phyloP scores from a whole-genome alignment of 2,329 filamentous ascomycete genomes.

The Trichoderma oligosporum region DNA sequence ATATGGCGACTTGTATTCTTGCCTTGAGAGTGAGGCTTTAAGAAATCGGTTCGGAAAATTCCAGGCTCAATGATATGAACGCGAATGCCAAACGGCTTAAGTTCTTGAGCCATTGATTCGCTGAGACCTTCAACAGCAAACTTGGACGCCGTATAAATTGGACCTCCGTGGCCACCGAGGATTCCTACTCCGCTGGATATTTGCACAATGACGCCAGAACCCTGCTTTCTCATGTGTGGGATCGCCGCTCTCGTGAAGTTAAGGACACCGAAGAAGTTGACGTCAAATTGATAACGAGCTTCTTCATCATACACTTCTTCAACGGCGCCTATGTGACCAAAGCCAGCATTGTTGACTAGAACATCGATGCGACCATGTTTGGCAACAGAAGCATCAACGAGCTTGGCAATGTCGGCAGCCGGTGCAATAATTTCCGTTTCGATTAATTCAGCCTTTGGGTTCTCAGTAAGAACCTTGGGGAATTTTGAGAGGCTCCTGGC shows the following conservation, averaged over 20 bases:
- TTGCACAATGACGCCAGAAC: slow-evolving; percentile 37
- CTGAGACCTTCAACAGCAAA: slow-evolving; percentile 39
- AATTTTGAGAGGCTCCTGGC: slow-evolving; percentile 38
- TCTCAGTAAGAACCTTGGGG: slow-evolving; percentile 38
- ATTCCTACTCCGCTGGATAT: slow-evolving; percentile 39
- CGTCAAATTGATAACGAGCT: slow-evolving; percentile 52
- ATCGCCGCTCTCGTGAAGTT: slow-evolving; percentile 46
- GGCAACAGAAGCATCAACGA: slow-evolving; percentile 29
- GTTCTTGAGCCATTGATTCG: slow-evolving; percentile 34
- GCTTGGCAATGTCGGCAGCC: slow-evolving; percentile 28
- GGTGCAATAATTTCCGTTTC: background rate
- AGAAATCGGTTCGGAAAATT: slow-evolving; percentile 1
- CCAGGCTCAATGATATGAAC: slow-evolving; percentile 39
- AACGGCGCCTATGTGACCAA: slow-evolving; percentile 49
- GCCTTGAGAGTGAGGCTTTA: background rate
- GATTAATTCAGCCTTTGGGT: slow-evolving; percentile 27
- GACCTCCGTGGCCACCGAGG: slow-evolving; percentile 31
- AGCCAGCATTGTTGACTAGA: slow-evolving; percentile 60
- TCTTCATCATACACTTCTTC: slow-evolving; percentile 49
- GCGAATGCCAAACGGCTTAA: slow-evolving; percentile 37
- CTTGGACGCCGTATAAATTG: slow-evolving; percentile 38
- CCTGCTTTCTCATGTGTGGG: slow-evolving; percentile 32
- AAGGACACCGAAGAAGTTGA: slow-evolving; percentile 46
- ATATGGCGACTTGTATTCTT: background rate
- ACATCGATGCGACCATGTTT: slow-evolving; percentile 56